Base-by-base conservation (phyloP, 257 asterid genomes). In the Catharanthus roseus region DNA sequence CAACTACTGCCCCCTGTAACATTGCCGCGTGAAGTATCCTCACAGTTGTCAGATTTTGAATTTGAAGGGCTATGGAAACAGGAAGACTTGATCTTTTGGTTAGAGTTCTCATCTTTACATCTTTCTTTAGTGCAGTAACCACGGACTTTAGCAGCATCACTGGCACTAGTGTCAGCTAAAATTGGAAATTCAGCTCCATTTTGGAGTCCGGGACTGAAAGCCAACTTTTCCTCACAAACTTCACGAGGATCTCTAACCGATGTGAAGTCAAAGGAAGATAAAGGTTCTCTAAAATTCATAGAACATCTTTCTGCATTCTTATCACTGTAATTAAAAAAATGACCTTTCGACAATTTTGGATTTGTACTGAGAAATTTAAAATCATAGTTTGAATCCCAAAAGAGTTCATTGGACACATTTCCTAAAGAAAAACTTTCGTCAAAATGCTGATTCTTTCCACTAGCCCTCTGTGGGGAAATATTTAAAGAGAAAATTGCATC, bases 1-100 rank as follows among this genome's bases (percentile, higher is more conserved):
- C 99, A 95, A 67, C 90, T 75, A 86, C 90, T 72, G 70, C 96
- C 96, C 69, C 95, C 95, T 70, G 80, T 75, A 71, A 68, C 62
- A 75, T 79, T 75, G 66, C 76, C 79, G 54, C 23, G 72, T 78
- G 29, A 74, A 55, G 74, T 67, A 55, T 75, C 75, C 44, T 75
- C 74, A 60, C 76, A 79, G 69, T 65, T 60, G 45, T 24, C 50
- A 44, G 65, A 74, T 65, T 69, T 71, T 47, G 78, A 75, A 78
- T 77, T 77, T 80, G 70, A 71, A 75, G 83, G 82, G 19, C 74
- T 80, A 75, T 70, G 65, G 65, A 50, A 76, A 70, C 41, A 9
- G 41, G 81, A 77, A 10, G 47, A 72, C 69, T 76, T 80, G 55
- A 49, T 70, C 69, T 76, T 73, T 53, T 79, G 74, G 75, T 60